Conservation (phyloP, 441 rosid genomes). For the Euphorbia corollata region DNA sequence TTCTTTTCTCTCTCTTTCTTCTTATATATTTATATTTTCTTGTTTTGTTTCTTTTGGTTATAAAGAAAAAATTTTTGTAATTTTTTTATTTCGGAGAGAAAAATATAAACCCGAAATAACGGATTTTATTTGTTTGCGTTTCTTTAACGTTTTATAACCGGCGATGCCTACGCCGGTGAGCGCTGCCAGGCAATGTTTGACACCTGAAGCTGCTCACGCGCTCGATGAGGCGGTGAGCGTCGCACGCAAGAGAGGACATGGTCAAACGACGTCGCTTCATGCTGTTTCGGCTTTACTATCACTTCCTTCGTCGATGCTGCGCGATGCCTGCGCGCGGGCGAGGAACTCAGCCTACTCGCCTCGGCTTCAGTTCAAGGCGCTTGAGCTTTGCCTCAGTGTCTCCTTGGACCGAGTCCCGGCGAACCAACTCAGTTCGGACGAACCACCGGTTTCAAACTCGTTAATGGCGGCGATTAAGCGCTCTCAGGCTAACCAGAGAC, state of each 20-base stretch:
- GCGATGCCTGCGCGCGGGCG: slow-evolving; percentile 74
- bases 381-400: slow-evolving; percentile 74
- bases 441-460: slow-evolving; percentile 77
- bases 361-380: slow-evolving; percentile 76
- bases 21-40: neutral
- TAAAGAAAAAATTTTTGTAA: slow-evolving; percentile 8
- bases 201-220: slow-evolving; percentile 68
- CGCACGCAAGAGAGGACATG: slow-evolving; percentile 66
- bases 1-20: slow-evolving; percentile 6
- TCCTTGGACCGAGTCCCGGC: slow-evolving; percentile 77
- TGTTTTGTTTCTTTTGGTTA: neutral
- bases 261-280: slow-evolving; percentile 85
- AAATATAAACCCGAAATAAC: neutral
- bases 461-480: slow-evolving; percentile 90
- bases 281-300: slow-evolving; percentile 71
- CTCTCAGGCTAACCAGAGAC: slow-evolving; percentile 78
- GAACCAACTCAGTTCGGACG: slow-evolving; percentile 38
- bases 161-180: slow-evolving; percentile 92
- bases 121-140: neutral
- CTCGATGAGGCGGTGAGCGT: slow-evolving; percentile 71
- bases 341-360: slow-evolving; percentile 60
- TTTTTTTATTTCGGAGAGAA: neutral
- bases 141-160: slow-evolving; percentile 31
- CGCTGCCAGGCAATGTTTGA: slow-evolving; percentile 74
- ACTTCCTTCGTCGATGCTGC: slow-evolving; percentile 62